A percentile compares a stretch with the other conserved stretches of the same genome.
phyloP scores from a whole-genome alignment of 345 rosid species.

The Salix suchowensis region DNA sequence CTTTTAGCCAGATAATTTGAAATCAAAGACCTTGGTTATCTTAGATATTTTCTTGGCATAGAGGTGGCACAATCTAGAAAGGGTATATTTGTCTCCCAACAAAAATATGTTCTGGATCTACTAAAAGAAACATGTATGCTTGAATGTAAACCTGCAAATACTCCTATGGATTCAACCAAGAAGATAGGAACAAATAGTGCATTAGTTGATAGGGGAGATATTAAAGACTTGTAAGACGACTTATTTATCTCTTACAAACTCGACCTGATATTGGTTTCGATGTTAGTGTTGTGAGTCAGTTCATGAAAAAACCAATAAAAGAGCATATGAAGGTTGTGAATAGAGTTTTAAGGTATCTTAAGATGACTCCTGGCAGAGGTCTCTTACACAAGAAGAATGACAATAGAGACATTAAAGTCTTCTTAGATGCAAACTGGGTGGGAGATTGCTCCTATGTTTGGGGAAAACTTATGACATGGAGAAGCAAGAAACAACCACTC shows the following conservation, averaged over 20 bases:
- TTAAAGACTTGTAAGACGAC: background rate
- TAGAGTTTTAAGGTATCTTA: background rate
- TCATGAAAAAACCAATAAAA: background rate
- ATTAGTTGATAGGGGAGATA: background rate
- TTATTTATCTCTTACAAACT: background rate
- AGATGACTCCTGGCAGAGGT: background rate
- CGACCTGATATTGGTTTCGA: background rate
- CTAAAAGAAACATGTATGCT: background rate
- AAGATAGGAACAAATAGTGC: too few relatives aligned
- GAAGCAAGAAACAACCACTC: background rate
- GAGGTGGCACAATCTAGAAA: background rate
- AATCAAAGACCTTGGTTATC: background rate
- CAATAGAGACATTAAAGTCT: background rate
- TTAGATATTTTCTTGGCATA: background rate
- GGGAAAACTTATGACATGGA: background rate
- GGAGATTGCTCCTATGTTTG: background rate
- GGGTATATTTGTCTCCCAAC: background rate
- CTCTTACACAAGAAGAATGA: background rate
- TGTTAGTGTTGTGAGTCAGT: background rate
- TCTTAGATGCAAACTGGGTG: background rate
- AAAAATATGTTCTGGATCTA: background rate
- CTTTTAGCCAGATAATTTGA: background rate
- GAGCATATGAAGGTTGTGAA: background rate
- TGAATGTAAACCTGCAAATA: background rate
- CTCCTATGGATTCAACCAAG: background rate